A percentile compares a stretch with the other conserved stretches of the same genome.
These are phyloP conservation scores for Claviceps maximensis DNA, from an alignment of 2,329 filamentous ascomycete species.

Conservation along the genomic window DNA sequence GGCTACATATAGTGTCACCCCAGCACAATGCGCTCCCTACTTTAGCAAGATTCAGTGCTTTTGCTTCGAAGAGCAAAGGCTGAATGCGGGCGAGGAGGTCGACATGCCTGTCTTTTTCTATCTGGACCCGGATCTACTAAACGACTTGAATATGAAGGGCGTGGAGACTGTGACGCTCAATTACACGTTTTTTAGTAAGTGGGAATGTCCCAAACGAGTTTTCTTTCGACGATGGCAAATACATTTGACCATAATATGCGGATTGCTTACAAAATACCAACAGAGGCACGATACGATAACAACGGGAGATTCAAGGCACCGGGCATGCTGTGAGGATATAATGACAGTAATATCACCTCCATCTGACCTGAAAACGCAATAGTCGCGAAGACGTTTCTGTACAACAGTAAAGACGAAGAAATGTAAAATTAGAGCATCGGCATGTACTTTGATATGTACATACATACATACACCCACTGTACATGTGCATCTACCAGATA, in stretches of 20 bases:
- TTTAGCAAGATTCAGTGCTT: slow-evolving; percentile 99
- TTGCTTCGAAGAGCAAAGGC: slow-evolving; percentile 91
- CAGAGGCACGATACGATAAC: slow-evolving; percentile 33
- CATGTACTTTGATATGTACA: background rate
- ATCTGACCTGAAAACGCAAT: background rate
- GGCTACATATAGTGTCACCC: slow-evolving; percentile 93
- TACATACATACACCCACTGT: background rate
- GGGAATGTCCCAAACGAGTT: background rate
- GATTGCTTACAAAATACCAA: background rate
- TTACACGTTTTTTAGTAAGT: slow-evolving; percentile 97
- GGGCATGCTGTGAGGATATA: slow-evolving; percentile 4
- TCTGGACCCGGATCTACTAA: slow-evolving; percentile 87
- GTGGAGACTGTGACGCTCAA: slow-evolving; percentile 92
- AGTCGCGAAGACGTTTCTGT: background rate
- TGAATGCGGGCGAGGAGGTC: slow-evolving; percentile 91
- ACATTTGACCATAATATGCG: background rate
- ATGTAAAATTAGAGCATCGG: background rate
- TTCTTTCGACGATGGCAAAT: background rate
- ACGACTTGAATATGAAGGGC: slow-evolving; percentile 82
- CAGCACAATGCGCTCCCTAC: slow-evolving; percentile 88
- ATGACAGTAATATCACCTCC: background rate
- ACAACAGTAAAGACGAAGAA: background rate
- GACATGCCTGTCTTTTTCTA: slow-evolving; percentile 99
- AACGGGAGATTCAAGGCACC: slow-evolving; percentile 31
- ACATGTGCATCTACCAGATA: background rate